phyloP scores from a whole-genome alignment of 164 flowering plant species.

The Macadamia tetraphylla region DNA sequence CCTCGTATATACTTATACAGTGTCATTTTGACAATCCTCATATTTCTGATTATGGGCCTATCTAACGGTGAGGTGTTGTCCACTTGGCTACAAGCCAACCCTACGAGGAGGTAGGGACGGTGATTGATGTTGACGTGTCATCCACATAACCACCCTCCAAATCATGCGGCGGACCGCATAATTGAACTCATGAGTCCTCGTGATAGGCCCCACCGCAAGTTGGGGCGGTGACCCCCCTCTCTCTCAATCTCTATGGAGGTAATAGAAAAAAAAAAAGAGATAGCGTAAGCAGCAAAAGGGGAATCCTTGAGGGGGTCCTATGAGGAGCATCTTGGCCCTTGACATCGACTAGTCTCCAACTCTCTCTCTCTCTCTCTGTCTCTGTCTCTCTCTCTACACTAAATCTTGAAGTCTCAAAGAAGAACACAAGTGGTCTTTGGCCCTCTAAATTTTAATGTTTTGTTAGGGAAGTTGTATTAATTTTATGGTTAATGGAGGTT shows the following conservation, averaged over 20 bases:
- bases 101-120: neutral
- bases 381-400: too few species aligned
- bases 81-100: too few species aligned
- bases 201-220: neutral
- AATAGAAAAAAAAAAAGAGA: neutral
- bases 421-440: neutral
- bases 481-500: too few species aligned
- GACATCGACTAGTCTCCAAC: neutral
- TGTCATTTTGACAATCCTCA: too few species aligned
- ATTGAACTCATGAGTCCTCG: conserved; percentile 1
- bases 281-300: conserved; percentile 2
- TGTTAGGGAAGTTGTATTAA: too few species aligned
- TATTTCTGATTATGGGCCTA: too few species aligned
- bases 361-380: neutral
- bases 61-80: too few species aligned
- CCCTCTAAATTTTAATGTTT: too few species aligned
- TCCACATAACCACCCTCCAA: neutral
- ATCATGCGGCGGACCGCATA: conserved; percentile 7
- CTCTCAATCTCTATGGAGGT: neutral
- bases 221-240: neutral
- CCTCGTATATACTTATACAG: too few species aligned
- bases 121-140: neutral
- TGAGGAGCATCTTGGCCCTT: neutral
- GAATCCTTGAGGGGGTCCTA: neutral
- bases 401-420: neutral